These are phyloP conservation scores for Nicotiana rustica DNA, from an alignment of 305 asterid species.

Conservation along the genomic window DNA sequence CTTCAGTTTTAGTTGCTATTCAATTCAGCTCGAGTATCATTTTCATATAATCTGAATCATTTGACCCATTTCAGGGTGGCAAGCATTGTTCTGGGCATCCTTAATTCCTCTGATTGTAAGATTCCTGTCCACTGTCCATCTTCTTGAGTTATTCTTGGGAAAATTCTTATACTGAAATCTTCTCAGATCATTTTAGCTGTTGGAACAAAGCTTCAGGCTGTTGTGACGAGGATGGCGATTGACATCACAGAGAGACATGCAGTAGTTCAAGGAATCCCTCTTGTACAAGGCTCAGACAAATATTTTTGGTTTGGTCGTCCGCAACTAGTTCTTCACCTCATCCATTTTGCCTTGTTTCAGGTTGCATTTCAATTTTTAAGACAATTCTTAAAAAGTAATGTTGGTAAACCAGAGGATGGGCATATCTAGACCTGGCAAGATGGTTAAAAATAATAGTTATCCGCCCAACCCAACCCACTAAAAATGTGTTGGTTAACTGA, in stretches of 20 bases:
- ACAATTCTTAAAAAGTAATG: not conserved
- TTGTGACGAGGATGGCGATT: conserved; percentile 83
- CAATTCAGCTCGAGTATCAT: not conserved
- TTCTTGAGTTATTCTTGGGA: conserved; percentile 28
- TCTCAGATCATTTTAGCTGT: conserved; percentile 84
- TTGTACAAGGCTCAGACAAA: conserved; percentile 82
- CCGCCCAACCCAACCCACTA: too few species aligned
- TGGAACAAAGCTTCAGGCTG: conserved; percentile 88
- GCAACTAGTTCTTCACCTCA: conserved; percentile 70
- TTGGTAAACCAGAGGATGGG: not conserved
- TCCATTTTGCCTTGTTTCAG: conserved; percentile 90
- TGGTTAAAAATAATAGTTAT: too few species aligned
- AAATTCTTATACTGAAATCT: not conserved
- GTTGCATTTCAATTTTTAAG: conserved; percentile 43
- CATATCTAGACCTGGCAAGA: too few species aligned
- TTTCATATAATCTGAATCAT: conserved; percentile 3
- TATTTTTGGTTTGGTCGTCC: conserved; percentile 93
- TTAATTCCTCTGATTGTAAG: conserved; percentile 84
- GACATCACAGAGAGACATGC: conserved; percentile 86
- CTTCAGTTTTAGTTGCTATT: conserved; percentile 1
- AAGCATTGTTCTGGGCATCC: conserved; percentile 90
- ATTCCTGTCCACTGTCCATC: conserved; percentile 31
- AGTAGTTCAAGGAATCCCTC: conserved; percentile 95
- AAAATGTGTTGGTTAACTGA: too few species aligned
- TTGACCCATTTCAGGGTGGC: conserved; percentile 68